Conservation (phyloP, 495 filamentous ascomycete genomes). For the Xylaria curta region DNA sequence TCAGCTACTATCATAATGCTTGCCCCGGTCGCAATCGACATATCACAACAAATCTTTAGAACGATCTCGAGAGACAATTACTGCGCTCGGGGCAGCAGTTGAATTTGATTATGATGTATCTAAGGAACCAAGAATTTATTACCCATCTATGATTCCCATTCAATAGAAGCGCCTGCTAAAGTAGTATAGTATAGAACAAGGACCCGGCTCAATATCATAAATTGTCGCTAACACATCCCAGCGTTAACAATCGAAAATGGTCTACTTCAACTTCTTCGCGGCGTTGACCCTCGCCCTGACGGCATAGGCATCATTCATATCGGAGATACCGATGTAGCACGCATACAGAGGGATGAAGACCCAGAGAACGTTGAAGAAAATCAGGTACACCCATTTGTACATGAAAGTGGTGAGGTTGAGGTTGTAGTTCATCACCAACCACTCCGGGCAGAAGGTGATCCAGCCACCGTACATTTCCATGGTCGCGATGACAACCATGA, state of each 20-base stretch:
- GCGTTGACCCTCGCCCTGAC: slow-evolving; percentile 24
- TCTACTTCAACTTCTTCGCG: slow-evolving; percentile 19
- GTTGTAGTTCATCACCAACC: slow-evolving; percentile 78
- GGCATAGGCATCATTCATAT: slow-evolving; percentile 64
- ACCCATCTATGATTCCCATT: not conserved
- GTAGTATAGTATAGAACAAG: not conserved
- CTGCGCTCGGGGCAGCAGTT: not conserved
- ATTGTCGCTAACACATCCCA: not conserved
- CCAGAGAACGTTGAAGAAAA: slow-evolving; percentile 94
- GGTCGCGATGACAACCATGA: slow-evolving; percentile 79
- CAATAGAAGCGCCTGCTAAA: not conserved
- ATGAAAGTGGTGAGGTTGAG: slow-evolving; percentile 83
- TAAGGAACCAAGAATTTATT: not conserved
- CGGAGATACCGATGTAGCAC: slow-evolving; percentile 68
- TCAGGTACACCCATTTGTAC: slow-evolving; percentile 85
- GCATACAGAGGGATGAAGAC: slow-evolving; percentile 81
- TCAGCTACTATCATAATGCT: not conserved
- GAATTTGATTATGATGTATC: not conserved
- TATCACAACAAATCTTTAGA: not conserved
- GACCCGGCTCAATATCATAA: not conserved
- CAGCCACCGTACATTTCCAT: slow-evolving; percentile 95
- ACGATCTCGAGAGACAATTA: not conserved
- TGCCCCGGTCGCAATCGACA: not conserved
- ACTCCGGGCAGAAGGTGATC: slow-evolving; percentile 97
- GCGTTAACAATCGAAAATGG: not conserved